Percentiles rank a stretch among this genome's conserved stretches.
phyloP scores from a whole-genome alignment of 177 flowering plant species.

The Vitis hybrid region DNA sequence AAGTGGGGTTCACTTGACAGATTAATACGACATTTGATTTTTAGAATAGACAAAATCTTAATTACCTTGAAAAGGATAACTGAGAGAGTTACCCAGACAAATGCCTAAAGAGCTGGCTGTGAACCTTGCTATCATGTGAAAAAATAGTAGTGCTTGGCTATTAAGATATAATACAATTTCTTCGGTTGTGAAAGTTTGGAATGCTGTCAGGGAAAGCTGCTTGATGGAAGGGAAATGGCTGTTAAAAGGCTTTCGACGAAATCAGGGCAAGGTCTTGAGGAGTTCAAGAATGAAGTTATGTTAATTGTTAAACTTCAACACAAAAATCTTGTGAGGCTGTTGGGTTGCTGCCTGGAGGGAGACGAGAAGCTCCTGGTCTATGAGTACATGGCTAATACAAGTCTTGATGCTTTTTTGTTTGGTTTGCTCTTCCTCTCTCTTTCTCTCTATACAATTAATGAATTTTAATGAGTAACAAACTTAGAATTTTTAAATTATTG shows the following conservation, averaged over 20 bases:
- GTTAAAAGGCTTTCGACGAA: constrained; percentile 19
- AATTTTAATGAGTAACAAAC: too few relatives aligned
- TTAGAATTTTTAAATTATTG: too few relatives aligned
- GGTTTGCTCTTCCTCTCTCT: constrained; percentile 10
- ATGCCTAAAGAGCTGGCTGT: too few relatives aligned
- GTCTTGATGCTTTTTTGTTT: constrained; percentile 24
- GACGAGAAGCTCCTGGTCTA: constrained; percentile 23
- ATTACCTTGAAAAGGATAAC: too few relatives aligned
- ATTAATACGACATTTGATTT: background rate
- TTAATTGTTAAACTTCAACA: constrained; percentile 23
- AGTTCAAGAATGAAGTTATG: constrained; percentile 24
- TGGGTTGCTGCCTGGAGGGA: constrained; percentile 21
- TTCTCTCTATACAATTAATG: too few relatives aligned
- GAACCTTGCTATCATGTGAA: background rate
- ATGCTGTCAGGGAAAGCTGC: too few relatives aligned
- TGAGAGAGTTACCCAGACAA: too few relatives aligned
- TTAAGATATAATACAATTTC: background rate
- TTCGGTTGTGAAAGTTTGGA: background rate
- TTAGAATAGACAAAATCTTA: too few relatives aligned
- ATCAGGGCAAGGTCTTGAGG: constrained; percentile 18
- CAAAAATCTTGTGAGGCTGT: constrained; percentile 25
- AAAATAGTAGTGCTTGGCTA: background rate
- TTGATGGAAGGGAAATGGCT: constrained; percentile 22
- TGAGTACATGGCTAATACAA: constrained; percentile 22
- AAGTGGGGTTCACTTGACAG: background rate